Evolutionary conservation across 139 green algal genomes (phyloP).

Genomic region (Ettlia oleoabundans): DNA sequence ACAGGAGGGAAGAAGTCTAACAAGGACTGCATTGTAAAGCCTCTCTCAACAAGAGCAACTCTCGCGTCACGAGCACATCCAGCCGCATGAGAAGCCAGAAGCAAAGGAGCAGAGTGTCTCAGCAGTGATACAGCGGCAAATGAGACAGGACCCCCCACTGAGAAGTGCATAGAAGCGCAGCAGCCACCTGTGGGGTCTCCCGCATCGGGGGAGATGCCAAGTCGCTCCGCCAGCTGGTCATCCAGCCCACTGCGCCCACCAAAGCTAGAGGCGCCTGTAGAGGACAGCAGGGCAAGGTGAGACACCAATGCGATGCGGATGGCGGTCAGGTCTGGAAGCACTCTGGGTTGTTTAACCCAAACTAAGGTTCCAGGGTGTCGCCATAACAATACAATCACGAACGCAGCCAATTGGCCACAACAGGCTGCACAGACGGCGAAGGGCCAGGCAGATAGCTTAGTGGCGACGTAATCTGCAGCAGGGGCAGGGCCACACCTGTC

Average conservation of each 20-base stretch:
- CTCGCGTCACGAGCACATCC: too few species aligned
- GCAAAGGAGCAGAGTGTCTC: not conserved
- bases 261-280: not conserved
- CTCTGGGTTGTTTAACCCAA: too few species aligned
- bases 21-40: too few species aligned
- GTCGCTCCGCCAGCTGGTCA: conserved; percentile 19
- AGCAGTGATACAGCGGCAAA: not conserved
- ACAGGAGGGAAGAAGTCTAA: too few species aligned
- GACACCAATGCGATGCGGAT: not conserved
- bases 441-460: too few species aligned
- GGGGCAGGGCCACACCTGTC: not conserved
- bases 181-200: conserved; percentile 1
- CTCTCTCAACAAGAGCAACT: too few species aligned
- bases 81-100: too few species aligned
- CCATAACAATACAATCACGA: too few species aligned
- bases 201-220: conserved; percentile 18
- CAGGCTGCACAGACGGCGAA: too few species aligned
- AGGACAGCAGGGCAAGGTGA: not conserved
- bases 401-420: too few species aligned
- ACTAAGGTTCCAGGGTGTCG: too few species aligned
- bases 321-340: too few species aligned
- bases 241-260: conserved; percentile 1
- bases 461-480: not conserved
- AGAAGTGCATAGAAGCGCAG: not conserved
- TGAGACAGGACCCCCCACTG: not conserved